Base-by-base conservation (phyloP, 441 rosid species). In the Lepidium campestre region DNA sequence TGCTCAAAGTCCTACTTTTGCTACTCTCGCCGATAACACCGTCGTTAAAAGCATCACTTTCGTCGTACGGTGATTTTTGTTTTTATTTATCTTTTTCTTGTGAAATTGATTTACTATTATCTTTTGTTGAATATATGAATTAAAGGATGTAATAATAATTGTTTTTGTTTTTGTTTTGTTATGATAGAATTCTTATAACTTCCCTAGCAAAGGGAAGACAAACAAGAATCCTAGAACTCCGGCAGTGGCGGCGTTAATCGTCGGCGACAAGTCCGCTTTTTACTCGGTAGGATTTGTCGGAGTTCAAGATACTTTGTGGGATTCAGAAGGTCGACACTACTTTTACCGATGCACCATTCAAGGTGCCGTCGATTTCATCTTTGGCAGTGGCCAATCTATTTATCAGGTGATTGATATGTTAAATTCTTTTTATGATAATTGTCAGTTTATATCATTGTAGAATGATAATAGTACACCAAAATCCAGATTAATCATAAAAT, bases 311-410 rank as follows among this genome's bases (percentile, higher is more conserved):
- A 93, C 97, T 0, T 27, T 93, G 74, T 90, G 93, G 91, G 97
- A 90, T 59, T 61, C 55, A 2, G 50, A 54, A 11, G 98, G 98
- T 11, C 78, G 90, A 9, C 97, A 93, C 60, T 90, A 85, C 77
- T 90, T 80, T 80, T 62, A 72, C 36, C 50, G 49, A 2, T 90
- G 96, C 74, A 74, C 80, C 48, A 85, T 93, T 7, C 86, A 84
- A 69, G 96, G 98, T 2, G 85, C 90, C 6, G 92, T 90, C 1
- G 98, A 93, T 78, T 93, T 90, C 62, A 90, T 93, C 45, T 90
- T 88, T 57, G 98, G 97, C 3, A 56, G 53, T 17, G 98, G 88
- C 6, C 93, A 84, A 57, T 90, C 98, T 15, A 59, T 93, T 58
- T 93, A 85, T 40, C 80, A 90, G 93, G 96, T 91, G 17, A 65